A percentile compares a stretch with the other conserved stretches of the same genome.
Evolutionary conservation across 1,284 basidiomycete genomes (phyloP).

Genomic region (Boletus nobilissimus): DNA sequence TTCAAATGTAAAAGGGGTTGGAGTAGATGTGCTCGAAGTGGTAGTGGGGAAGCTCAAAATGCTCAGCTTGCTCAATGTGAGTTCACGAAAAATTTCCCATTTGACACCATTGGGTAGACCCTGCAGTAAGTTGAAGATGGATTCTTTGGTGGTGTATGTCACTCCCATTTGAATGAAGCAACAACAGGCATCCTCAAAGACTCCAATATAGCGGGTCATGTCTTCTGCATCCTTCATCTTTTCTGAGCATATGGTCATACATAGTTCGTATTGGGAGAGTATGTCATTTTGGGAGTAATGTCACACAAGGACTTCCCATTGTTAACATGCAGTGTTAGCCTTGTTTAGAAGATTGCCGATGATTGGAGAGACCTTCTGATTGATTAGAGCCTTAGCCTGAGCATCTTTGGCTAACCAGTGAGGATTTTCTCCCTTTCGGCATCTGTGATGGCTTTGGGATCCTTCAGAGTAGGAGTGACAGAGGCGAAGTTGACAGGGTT

Average conservation of each 20-base stretch:
- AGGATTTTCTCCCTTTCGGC: neutral
- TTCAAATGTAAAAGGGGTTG: neutral
- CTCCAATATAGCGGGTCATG: neutral
- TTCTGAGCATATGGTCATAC: accelerated
- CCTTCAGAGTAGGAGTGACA: neutral
- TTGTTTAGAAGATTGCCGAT: neutral
- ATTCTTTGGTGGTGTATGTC: neutral
- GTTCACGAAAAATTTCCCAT: neutral
- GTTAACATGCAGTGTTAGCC: neutral
- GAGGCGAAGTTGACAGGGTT: too few relatives aligned
- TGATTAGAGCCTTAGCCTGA: neutral
- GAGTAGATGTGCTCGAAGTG: neutral
- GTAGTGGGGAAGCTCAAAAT: neutral
- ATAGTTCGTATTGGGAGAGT: neutral
- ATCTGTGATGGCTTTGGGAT: neutral
- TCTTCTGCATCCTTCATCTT: conserved; percentile 6
- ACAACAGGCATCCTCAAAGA: neutral
- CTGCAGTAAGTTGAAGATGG: conserved; percentile 3
- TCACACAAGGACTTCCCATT: neutral
- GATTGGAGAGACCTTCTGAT: neutral
- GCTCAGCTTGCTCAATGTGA: too few relatives aligned
- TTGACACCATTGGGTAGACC: neutral
- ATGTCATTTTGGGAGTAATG: neutral
- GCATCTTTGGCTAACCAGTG: neutral
- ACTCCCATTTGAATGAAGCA: conserved; percentile 7